Conservation (phyloP, 441 rosid species). For the Mallotus repandus region DNA sequence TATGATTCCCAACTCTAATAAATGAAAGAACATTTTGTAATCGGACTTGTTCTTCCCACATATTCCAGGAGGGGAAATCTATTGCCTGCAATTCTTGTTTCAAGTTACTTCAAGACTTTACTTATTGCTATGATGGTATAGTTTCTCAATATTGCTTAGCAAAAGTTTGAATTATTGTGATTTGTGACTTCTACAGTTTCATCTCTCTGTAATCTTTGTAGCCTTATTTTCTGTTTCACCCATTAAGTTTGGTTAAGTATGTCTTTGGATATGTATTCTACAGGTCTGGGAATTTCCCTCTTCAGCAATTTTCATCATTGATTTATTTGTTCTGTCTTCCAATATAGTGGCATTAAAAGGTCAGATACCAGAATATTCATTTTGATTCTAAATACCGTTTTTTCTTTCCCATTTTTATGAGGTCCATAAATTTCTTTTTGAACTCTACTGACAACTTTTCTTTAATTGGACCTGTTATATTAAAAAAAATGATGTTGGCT, state of each 20-base stretch:
- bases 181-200: constrained; percentile 2
- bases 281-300: constrained; percentile 90
- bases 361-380: constrained; percentile 28
- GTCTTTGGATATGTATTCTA: constrained; percentile 18
- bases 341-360: constrained; percentile 81
- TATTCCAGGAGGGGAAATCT: constrained; percentile 48
- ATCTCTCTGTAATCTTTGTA: background rate
- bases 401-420: background rate
- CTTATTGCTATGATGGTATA: constrained; percentile 72
- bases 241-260: constrained; percentile 9
- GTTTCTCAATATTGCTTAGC: constrained; percentile 17
- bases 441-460: background rate
- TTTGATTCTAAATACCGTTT: background rate
- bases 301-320: constrained; percentile 61
- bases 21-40: background rate
- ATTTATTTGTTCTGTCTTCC: constrained; percentile 72
- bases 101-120: constrained; percentile 76
- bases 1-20: background rate
- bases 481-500: background rate
- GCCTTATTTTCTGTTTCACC: constrained; percentile 4
- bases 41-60: constrained; percentile 4
- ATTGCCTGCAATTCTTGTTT: constrained; percentile 57
- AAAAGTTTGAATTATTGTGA: background rate
- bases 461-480: too few relatives aligned
- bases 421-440: background rate